Conservation (phyloP, 1,139 yeast species). For the Kazachstania sp. region DNA sequence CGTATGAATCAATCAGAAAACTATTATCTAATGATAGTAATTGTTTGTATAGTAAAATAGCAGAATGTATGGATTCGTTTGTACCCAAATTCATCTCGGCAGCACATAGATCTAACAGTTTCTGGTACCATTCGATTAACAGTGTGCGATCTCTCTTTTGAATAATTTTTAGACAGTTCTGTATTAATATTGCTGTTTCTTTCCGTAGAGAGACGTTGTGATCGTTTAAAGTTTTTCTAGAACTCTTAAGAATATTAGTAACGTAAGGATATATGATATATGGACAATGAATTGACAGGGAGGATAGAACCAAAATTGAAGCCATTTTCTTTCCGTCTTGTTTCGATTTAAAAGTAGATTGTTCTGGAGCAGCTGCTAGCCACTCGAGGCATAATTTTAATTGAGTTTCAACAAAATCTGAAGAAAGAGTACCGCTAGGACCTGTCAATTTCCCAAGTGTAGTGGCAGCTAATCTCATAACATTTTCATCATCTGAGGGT, state of each 20-base stretch:
- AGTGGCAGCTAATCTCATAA: slow-evolving; percentile 77
- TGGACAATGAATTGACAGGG: slow-evolving; percentile 82
- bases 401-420: slow-evolving; percentile 89
- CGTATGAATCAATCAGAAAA: slow-evolving; percentile 63
- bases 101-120: slow-evolving; percentile 55
- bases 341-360: slow-evolving; percentile 44
- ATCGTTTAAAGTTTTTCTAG: slow-evolving; percentile 84
- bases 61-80: slow-evolving; percentile 75
- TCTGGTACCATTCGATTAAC: slow-evolving; percentile 65
- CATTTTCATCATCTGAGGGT: slow-evolving; percentile 71
- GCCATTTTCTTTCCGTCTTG: slow-evolving; percentile 85
- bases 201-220: slow-evolving; percentile 61
- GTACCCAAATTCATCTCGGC: slow-evolving; percentile 41
- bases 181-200: slow-evolving; percentile 78
- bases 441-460: slow-evolving; percentile 82
- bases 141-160: slow-evolving; percentile 67
- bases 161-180: slow-evolving; percentile 67
- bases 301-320: slow-evolving; percentile 72
- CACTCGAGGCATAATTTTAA: slow-evolving; percentile 89
- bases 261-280: slow-evolving; percentile 72
- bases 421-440: slow-evolving; percentile 81
- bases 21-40: slow-evolving; percentile 57
- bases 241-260: slow-evolving; percentile 67
- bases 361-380: slow-evolving; percentile 49
- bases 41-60: slow-evolving; percentile 74